These are phyloP conservation scores for Tylopilus plumbeoviolaceoides DNA, from an alignment of 768 basidiomycete genomes.

Conservation along the genomic window DNA sequence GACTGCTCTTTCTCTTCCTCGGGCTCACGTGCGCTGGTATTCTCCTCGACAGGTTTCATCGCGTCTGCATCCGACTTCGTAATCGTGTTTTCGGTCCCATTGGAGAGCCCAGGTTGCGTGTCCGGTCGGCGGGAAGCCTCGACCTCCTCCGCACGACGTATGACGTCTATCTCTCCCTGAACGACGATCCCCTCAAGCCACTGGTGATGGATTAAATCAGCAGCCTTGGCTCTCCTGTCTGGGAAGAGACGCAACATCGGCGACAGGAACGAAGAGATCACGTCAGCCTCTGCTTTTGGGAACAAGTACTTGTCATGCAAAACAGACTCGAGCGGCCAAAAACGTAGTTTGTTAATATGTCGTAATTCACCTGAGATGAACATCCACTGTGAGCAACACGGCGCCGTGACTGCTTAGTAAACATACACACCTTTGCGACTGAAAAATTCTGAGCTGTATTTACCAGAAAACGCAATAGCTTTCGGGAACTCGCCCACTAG, in stretches of 20 bases:
- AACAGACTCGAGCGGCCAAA: conserved; percentile 80
- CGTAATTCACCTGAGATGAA: conserved; percentile 66
- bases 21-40: conserved; percentile 4
- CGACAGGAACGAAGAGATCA: conserved; percentile 72
- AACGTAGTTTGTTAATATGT: conserved; percentile 91
- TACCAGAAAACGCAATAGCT: conserved; percentile 80
- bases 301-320: conserved; percentile 96
- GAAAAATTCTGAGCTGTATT: conserved; percentile 93
- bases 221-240: conserved; percentile 82
- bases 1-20: conserved; percentile 3
- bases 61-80: conserved; percentile 41
- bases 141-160: conserved; percentile 57
- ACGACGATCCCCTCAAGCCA: conserved; percentile 87
- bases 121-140: conserved; percentile 32
- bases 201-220: conserved; percentile 78
- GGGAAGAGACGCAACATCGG: conserved; percentile 92
- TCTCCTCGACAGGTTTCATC: conserved; percentile 76
- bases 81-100: conserved; percentile 7
- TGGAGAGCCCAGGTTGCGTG: conserved; percentile 9
- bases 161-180: conserved; percentile 86
- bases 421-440: conserved; percentile 77
- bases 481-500: conserved; percentile 88
- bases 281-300: conserved; percentile 74
- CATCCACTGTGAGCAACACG: conserved; percentile 7
- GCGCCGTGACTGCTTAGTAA: neutral